These are phyloP conservation scores for Skeletonema potamos DNA, from an alignment of 108 stramenopile species.

Conservation along the genomic window DNA sequence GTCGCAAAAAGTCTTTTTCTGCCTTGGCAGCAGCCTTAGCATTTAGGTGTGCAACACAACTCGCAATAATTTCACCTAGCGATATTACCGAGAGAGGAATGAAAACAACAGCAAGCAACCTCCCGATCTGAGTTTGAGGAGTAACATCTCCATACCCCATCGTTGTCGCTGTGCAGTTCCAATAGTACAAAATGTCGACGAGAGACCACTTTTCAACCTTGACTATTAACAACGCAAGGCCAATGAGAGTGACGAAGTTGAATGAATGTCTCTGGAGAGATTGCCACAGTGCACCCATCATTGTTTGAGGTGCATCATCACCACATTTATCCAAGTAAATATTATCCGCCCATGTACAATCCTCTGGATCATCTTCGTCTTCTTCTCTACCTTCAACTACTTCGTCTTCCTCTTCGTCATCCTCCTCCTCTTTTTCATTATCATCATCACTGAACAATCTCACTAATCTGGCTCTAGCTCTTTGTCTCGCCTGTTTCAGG, in stretches of 20 bases:
- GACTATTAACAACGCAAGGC: conserved; percentile 45
- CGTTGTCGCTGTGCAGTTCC: conserved; percentile 61
- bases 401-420: not conserved
- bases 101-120: conserved; percentile 47
- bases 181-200: conserved; percentile 52
- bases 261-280: not conserved
- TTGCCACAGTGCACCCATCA: conserved; percentile 1
- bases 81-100: conserved; percentile 65
- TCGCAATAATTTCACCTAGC: conserved; percentile 55
- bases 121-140: conserved; percentile 26
- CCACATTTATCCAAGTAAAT: not conserved
- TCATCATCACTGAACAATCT: conserved; percentile 3
- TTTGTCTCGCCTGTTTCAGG: conserved; percentile 1
- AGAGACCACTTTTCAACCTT: conserved; percentile 35
- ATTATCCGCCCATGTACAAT: not conserved
- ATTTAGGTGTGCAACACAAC: conserved; percentile 47
- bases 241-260: not conserved
- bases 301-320: not conserved
- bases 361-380: not conserved
- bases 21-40: conserved; percentile 21
- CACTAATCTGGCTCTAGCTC: conserved; percentile 1
- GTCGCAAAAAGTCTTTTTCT: conserved; percentile 30
- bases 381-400: not conserved
- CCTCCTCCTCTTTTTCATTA: not conserved
- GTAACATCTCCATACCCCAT: conserved; percentile 61